Evolutionary conservation across 2,329 filamentous ascomycete genomes (phyloP).

Genomic region (Thermoascus crustaceus): DNA sequence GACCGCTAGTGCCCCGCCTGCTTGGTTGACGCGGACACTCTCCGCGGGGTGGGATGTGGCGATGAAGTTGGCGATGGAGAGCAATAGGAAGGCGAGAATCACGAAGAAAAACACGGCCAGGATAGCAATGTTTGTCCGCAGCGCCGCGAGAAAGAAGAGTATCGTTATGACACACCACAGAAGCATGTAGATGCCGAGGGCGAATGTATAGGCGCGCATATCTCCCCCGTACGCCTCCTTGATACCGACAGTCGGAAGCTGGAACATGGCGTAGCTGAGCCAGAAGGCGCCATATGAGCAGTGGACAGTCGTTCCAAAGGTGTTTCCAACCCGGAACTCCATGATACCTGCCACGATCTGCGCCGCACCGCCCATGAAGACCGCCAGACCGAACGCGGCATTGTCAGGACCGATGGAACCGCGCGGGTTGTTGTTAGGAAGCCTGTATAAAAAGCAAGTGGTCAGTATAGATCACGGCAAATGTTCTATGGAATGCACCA

Average conservation of each 20-base stretch:
- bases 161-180: slow-evolving; percentile 54
- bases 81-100: slow-evolving; percentile 50
- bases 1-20: slow-evolving; percentile 33
- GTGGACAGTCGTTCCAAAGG: slow-evolving; percentile 54
- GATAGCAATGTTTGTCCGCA: slow-evolving; percentile 53
- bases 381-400: slow-evolving; percentile 18
- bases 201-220: slow-evolving; percentile 37
- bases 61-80: slow-evolving; percentile 47
- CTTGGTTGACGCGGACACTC: slow-evolving; percentile 40
- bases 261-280: slow-evolving; percentile 52
- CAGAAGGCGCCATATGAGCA: slow-evolving; percentile 56
- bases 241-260: slow-evolving; percentile 46
- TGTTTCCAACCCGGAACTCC: slow-evolving; percentile 49
- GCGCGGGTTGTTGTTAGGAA: slow-evolving; percentile 16
- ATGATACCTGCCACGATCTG: slow-evolving; percentile 25
- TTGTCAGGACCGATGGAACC: slow-evolving; percentile 15
- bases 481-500: slow-evolving; percentile 7
- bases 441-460: slow-evolving; percentile 8
- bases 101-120: slow-evolving; percentile 52
- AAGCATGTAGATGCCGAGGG: slow-evolving; percentile 52
- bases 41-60: slow-evolving; percentile 26
- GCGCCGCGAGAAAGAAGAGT: slow-evolving; percentile 48
- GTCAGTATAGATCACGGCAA: not conserved
- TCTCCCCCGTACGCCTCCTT: slow-evolving; percentile 36
- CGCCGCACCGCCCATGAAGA: slow-evolving; percentile 21